phyloP scores from a whole-genome alignment of 208 protist species.

The Angomonas ambiguus region DNA sequence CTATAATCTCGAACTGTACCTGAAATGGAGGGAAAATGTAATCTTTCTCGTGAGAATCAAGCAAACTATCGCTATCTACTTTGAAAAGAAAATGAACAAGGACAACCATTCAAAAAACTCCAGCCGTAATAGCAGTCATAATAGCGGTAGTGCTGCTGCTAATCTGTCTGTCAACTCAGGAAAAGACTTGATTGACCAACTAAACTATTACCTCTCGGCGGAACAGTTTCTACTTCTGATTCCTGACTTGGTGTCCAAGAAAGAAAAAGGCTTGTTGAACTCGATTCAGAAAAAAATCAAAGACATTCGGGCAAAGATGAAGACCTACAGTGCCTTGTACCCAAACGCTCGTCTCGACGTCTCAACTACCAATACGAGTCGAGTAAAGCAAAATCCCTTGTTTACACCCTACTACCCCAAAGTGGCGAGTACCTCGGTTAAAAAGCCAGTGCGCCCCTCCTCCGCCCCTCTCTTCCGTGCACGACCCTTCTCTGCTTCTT shows the following conservation, averaged over 20 bases:
- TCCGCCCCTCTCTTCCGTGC: neutral
- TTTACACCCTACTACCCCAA: neutral
- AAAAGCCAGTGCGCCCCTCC: neutral
- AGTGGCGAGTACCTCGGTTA: too few relatives aligned
- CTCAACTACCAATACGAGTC: neutral
- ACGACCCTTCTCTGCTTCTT: neutral
- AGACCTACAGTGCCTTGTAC: neutral
- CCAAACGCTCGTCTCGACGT: neutral
- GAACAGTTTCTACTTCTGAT: neutral
- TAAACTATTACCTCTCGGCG: neutral
- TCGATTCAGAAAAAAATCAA: neutral
- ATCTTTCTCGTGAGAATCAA: neutral
- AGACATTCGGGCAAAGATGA: neutral
- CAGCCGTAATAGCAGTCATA: neutral
- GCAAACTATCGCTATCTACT: neutral
- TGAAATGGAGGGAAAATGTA: conserved; percentile 5
- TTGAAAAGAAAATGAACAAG: neutral
- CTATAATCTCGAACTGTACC: conserved; percentile 1
- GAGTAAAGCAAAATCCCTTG: neutral
- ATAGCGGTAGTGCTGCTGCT: neutral
- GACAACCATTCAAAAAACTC: neutral
- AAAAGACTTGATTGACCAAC: neutral
- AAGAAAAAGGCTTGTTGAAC: neutral
- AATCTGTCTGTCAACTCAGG: neutral
- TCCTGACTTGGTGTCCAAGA: neutral